phyloP scores from a whole-genome alignment of 352 stramenopile genomes.

The Globisporangium sylvaticum region DNA sequence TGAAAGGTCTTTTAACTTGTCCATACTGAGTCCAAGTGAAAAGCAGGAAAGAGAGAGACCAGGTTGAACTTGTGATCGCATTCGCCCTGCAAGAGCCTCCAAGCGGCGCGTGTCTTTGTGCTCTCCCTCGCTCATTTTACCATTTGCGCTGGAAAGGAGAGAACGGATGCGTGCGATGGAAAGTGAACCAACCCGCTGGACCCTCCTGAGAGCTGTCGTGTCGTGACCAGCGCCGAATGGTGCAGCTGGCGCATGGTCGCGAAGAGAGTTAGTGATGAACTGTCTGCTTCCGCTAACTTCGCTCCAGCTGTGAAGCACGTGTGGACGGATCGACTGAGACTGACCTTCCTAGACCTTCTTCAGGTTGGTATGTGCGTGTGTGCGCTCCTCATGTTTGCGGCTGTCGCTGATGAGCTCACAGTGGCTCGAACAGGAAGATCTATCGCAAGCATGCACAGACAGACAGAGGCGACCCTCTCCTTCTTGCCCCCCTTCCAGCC shows the following conservation, averaged over 20 bases:
- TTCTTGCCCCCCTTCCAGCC: too few species aligned
- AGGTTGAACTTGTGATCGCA: neutral
- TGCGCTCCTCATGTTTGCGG: too few species aligned
- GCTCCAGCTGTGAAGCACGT: neutral
- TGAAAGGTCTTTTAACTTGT: neutral
- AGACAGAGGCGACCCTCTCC: neutral
- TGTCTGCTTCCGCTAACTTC: too few species aligned
- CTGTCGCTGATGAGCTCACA: neutral
- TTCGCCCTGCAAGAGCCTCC: too few species aligned
- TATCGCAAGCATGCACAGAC: neutral
- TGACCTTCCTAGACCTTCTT: neutral
- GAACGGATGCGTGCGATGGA: neutral
- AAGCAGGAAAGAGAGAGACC: neutral
- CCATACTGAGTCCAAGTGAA: slow-evolving; percentile 7
- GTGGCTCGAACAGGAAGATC: neutral
- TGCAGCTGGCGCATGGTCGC: too few species aligned
- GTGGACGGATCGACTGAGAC: neutral
- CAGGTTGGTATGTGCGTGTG: neutral
- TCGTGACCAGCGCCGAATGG: neutral
- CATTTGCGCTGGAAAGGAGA: neutral
- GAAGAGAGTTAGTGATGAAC: too few species aligned
- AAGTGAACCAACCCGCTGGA: neutral
- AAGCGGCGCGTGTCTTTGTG: neutral
- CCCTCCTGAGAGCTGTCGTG: neutral
- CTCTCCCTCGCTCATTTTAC: neutral